Conservation (phyloP, 805 yeast genomes). For the Candida golubevii region DNA sequence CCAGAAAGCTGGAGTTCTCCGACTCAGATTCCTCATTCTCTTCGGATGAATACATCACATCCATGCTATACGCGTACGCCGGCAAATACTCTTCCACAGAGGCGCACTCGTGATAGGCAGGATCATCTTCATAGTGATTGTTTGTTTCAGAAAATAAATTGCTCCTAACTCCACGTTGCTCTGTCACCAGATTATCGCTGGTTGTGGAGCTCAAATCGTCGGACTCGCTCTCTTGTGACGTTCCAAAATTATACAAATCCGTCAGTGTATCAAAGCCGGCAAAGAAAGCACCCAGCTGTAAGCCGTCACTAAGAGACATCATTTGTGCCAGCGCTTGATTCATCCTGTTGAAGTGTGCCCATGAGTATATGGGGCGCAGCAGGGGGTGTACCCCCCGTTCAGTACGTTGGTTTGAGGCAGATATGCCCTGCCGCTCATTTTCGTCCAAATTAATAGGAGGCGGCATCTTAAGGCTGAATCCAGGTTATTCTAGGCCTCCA, state of each 20-base stretch:
- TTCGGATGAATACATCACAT: too few relatives aligned
- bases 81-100: too few relatives aligned
- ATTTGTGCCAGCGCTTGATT: background rate
- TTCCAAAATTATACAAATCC: background rate
- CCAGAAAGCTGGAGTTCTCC: too few relatives aligned
- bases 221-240: conserved; percentile 3
- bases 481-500: too few relatives aligned
- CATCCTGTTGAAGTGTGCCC: background rate
- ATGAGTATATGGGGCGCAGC: too few relatives aligned
- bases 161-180: background rate
- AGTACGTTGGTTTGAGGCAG: background rate
- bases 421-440: background rate
- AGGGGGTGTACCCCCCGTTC: too few relatives aligned
- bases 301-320: background rate
- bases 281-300: background rate
- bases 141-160: too few relatives aligned
- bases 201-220: conserved; percentile 1
- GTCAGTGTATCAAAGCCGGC: background rate
- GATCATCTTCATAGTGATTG: too few relatives aligned
- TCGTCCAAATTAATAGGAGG: background rate
- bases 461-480: background rate
- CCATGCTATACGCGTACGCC: too few relatives aligned
- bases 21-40: too few relatives aligned
- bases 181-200: conserved; percentile 1
- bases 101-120: too few relatives aligned